Percentiles rank a stretch among this genome's conserved stretches.
phyloP scores from a whole-genome alignment of 106 monocot genomes.

The Allium cepa region DNA sequence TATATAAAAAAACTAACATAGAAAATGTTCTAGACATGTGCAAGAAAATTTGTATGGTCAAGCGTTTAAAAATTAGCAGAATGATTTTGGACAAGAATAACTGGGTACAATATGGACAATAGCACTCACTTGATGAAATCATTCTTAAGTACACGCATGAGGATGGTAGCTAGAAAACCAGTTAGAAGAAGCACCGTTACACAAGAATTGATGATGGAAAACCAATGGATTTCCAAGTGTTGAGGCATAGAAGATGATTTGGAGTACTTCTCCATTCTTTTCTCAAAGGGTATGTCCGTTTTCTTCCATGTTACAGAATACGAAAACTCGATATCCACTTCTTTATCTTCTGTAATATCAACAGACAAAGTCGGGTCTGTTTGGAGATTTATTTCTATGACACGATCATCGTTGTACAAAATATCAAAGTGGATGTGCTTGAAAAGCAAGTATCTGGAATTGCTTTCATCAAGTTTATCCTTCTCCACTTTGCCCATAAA shows the following conservation, averaged over 20 bases:
- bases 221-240: conserved; percentile 77
- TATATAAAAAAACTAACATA: too few relatives aligned
- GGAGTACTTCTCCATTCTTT: conserved; percentile 76
- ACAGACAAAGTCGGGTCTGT: conserved; percentile 44
- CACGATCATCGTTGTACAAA: conserved; percentile 48
- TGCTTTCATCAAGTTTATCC: conserved; percentile 33
- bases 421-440: conserved; percentile 72
- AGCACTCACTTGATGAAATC: conserved; percentile 64
- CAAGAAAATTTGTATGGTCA: too few relatives aligned
- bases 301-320: conserved; percentile 73
- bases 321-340: conserved; percentile 51
- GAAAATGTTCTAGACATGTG: too few relatives aligned
- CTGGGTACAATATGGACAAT: too few relatives aligned
- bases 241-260: conserved; percentile 65
- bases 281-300: conserved; percentile 60
- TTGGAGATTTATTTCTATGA: conserved; percentile 59
- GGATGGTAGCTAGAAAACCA: conserved; percentile 72
- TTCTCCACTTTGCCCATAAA: conserved; percentile 61
- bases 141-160: conserved; percentile 76
- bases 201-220: conserved; percentile 68
- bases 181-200: conserved; percentile 75
- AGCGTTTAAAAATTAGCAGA: too few relatives aligned
- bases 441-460: conserved; percentile 42
- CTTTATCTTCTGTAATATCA: conserved; percentile 67
- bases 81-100: too few relatives aligned